Conservation (phyloP, 164 flowering plant species). For the Nymphaea thermarum region DNA sequence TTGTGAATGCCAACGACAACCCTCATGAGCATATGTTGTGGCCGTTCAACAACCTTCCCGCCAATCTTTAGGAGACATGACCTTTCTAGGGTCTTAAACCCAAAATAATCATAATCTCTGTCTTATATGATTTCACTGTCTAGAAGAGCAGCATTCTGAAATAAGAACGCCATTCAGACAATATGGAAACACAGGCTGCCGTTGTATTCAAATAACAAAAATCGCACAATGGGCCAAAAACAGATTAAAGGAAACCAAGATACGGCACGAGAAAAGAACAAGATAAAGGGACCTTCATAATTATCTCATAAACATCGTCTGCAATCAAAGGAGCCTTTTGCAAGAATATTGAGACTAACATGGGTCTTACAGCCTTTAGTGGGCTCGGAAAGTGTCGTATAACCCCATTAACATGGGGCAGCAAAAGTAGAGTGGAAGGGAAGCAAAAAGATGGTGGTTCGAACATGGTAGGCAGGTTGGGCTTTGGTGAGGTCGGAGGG, state of each 20-base stretch:
- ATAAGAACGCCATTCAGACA: background rate
- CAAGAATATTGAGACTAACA: too few relatives aligned
- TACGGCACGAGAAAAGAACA: background rate
- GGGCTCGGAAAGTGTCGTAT: too few relatives aligned
- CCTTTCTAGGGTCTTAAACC: constrained; percentile 97
- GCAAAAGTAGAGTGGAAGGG: too few relatives aligned
- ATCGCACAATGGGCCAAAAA: too few relatives aligned
- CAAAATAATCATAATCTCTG: constrained; percentile 97
- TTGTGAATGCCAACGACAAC: constrained; percentile 98
- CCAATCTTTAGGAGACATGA: constrained; percentile 88
- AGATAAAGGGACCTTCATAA: constrained; percentile 59
- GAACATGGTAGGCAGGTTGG: too few relatives aligned
- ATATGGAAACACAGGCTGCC: too few relatives aligned
- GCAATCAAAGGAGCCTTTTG: constrained; percentile 74
- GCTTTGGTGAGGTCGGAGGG: too few relatives aligned
- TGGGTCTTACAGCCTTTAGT: too few relatives aligned
- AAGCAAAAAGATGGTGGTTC: too few relatives aligned
- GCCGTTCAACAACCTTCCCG: constrained; percentile 94
- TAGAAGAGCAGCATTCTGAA: constrained; percentile 83
- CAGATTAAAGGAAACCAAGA: background rate
- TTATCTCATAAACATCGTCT: constrained; percentile 91
- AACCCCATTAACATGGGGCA: too few relatives aligned
- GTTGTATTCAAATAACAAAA: too few relatives aligned
- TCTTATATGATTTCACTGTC: constrained; percentile 98
- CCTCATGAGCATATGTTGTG: constrained; percentile 99